Conservation (phyloP, 2,329 filamentous ascomycete species). For the Diplodia sapinea region DNA sequence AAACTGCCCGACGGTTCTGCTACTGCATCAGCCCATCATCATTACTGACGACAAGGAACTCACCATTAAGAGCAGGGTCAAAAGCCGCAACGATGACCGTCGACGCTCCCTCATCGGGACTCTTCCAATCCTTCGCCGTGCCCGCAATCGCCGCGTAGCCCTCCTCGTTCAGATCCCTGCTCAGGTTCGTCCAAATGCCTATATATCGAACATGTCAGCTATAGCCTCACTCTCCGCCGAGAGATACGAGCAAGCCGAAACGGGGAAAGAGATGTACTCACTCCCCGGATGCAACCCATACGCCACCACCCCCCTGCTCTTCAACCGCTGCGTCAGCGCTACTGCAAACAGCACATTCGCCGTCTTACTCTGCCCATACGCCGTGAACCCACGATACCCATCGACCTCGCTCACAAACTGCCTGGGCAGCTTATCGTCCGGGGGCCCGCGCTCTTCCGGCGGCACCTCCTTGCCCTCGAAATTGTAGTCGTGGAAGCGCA, state of each 20-base stretch:
- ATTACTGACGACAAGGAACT: neutral
- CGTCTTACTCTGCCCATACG: slow-evolving; percentile 40
- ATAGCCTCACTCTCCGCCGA: too few species aligned
- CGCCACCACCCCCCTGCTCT: slow-evolving; percentile 36
- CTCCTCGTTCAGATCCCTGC: slow-evolving; percentile 13
- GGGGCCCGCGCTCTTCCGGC: slow-evolving; percentile 21
- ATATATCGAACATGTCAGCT: neutral
- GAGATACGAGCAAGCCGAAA: neutral
- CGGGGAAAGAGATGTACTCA: neutral
- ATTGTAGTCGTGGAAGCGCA: slow-evolving; percentile 35
- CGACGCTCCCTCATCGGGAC: slow-evolving; percentile 40
- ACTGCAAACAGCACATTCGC: slow-evolving; percentile 41
- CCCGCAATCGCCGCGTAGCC: slow-evolving; percentile 7
- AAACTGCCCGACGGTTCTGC: slow-evolving; percentile 39
- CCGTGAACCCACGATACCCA: slow-evolving; percentile 28
- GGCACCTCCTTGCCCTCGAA: slow-evolving; percentile 32
- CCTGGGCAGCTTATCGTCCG: neutral
- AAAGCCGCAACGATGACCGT: slow-evolving; percentile 44
- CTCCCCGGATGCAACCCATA: slow-evolving; percentile 43
- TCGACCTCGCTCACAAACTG: slow-evolving; percentile 17
- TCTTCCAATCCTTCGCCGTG: slow-evolving; percentile 35
- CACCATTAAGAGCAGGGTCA: slow-evolving; percentile 38
- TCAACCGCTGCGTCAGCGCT: slow-evolving; percentile 38
- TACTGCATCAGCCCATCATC: neutral
- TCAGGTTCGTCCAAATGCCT: slow-evolving; percentile 26